A percentile compares a stretch with the other conserved stretches of the same genome.
phyloP scores from a whole-genome alignment of 2,329 filamentous ascomycete genomes.

The Trichophyton verrucosum region DNA sequence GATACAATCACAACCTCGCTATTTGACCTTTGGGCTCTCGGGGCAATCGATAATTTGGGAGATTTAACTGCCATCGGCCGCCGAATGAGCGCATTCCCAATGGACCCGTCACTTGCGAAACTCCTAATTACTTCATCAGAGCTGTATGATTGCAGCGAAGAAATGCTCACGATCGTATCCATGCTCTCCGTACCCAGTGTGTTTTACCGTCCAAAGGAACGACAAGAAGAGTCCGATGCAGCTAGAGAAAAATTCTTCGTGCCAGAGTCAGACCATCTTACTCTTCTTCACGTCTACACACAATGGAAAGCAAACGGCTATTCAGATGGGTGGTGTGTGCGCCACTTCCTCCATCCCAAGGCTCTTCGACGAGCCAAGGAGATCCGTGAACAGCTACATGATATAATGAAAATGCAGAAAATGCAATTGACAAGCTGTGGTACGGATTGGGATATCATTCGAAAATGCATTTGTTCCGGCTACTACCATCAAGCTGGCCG shows the following conservation, averaged over 20 bases:
- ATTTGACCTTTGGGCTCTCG: constrained; percentile 93
- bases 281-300: constrained; percentile 85
- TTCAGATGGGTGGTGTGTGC: constrained; percentile 81
- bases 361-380: constrained; percentile 82
- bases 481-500: constrained; percentile 98
- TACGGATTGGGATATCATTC: constrained; percentile 91
- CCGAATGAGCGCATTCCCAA: constrained; percentile 95
- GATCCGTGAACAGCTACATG: constrained; percentile 81
- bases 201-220: constrained; percentile 93
- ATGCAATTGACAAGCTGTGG: constrained; percentile 80
- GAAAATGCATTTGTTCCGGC: constrained; percentile 91
- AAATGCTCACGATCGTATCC: constrained; percentile 95
- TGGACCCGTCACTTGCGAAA: constrained; percentile 93
- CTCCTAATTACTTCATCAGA: constrained; percentile 83
- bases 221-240: constrained; percentile 89
- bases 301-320: constrained; percentile 89
- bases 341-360: constrained; percentile 93
- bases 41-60: constrained; percentile 84
- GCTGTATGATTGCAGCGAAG: constrained; percentile 85
- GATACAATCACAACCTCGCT: constrained; percentile 95
- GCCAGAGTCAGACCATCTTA: constrained; percentile 91
- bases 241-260: constrained; percentile 98
- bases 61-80: constrained; percentile 76
- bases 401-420: constrained; percentile 90
- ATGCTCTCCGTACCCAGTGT: constrained; percentile 96